Evolutionary conservation across 176 grass and related monocot species (phyloP).

Genomic region (Rhynchospora breviuscula): DNA sequence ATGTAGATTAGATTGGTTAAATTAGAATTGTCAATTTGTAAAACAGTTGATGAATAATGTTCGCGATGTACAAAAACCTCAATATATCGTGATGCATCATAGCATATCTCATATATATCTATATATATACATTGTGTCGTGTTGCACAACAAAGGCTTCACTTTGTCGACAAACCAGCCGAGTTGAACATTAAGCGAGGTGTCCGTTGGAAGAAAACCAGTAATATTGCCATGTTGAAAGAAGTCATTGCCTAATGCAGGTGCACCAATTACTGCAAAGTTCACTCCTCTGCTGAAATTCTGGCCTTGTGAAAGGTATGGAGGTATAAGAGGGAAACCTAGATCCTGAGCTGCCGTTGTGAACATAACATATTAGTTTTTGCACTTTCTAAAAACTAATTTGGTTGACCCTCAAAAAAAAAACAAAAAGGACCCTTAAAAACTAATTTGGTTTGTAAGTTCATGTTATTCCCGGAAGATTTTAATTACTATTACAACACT

Average conservation of each 20-base stretch:
- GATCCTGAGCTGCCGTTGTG: slow-evolving; percentile 18
- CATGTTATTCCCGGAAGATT: neutral
- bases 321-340: slow-evolving; percentile 38
- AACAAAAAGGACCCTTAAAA: too few species aligned
- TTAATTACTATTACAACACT: neutral
- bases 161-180: slow-evolving; percentile 37
- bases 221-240: slow-evolving; percentile 24
- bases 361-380: neutral
- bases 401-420: too few species aligned
- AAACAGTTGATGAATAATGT: too few species aligned
- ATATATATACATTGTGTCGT: neutral
- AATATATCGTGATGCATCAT: too few species aligned
- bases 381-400: too few species aligned
- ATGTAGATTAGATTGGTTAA: too few species aligned
- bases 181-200: slow-evolving; percentile 38
- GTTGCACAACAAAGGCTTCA: slow-evolving; percentile 38
- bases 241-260: slow-evolving; percentile 34
- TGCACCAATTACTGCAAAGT: slow-evolving; percentile 48
- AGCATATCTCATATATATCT: too few species aligned
- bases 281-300: slow-evolving; percentile 22
- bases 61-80: too few species aligned
- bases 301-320: neutral
- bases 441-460: neutral
- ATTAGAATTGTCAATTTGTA: too few species aligned
- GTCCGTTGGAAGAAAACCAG: slow-evolving; percentile 2